These are phyloP conservation scores for Sicyos edulis DNA, from an alignment of 306 rosid genomes.

Conservation along the genomic window DNA sequence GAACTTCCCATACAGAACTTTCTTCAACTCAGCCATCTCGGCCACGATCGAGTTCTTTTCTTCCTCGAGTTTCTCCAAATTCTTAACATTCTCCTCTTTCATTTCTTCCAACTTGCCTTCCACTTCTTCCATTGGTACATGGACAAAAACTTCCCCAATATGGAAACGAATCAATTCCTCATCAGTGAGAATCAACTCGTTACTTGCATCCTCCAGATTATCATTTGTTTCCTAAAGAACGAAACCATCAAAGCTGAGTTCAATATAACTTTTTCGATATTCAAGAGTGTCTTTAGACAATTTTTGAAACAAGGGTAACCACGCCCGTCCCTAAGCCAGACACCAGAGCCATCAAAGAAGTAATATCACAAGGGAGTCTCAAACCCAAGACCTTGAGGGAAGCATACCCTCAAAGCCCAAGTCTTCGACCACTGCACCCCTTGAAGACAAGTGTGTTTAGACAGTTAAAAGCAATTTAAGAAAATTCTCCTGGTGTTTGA, in stretches of 20 bases:
- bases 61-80: conserved; percentile 57
- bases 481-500: too few species aligned
- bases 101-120: conserved; percentile 70
- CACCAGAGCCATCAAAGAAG: too few species aligned
- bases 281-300: background rate
- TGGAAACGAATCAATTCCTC: conserved; percentile 85
- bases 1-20: conserved; percentile 29
- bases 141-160: conserved; percentile 86
- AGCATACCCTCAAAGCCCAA: too few species aligned
- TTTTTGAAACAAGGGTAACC: too few species aligned
- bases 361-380: too few species aligned
- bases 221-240: conserved; percentile 62
- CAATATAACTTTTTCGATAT: background rate
- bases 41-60: conserved; percentile 64
- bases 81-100: conserved; percentile 62
- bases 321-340: too few species aligned
- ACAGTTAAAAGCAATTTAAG: too few species aligned
- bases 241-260: background rate
- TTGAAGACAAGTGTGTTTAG: too few species aligned
- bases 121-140: conserved; percentile 79
- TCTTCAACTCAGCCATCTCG: conserved; percentile 79
- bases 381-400: too few species aligned
- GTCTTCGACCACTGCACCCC: too few species aligned
- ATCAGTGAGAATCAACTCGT: conserved; percentile 83
- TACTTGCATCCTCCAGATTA: conserved; percentile 83